A percentile compares a stretch with the other conserved stretches of the same genome.
phyloP scores from a whole-genome alignment of 2,329 filamentous ascomycete species.

The Diaporthe sp. region DNA sequence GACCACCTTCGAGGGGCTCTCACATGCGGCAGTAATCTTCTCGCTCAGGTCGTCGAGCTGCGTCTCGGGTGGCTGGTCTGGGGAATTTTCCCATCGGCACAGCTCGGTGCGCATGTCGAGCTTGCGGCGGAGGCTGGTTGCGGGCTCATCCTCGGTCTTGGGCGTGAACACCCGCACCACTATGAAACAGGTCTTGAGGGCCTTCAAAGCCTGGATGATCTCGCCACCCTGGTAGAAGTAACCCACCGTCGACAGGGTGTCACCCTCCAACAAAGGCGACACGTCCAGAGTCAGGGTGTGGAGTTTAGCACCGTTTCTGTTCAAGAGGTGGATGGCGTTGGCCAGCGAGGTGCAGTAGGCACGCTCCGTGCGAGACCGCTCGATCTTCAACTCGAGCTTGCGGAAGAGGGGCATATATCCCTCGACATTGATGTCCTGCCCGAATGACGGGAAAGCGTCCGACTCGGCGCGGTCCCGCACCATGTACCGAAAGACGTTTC shows the following conservation, averaged over 20 bases:
- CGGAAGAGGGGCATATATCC: constrained; percentile 58
- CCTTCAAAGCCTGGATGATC: constrained; percentile 39
- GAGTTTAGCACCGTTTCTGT: constrained; percentile 46
- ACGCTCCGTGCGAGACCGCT: constrained; percentile 54
- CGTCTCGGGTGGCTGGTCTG: neutral
- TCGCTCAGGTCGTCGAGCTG: constrained; percentile 41
- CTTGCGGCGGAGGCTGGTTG: constrained; percentile 43
- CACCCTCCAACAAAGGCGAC: constrained; percentile 38
- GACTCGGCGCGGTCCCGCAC: constrained; percentile 54
- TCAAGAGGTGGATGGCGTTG: constrained; percentile 38
- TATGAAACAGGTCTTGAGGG: constrained; percentile 43
- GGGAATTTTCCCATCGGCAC: neutral
- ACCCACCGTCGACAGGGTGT: neutral
- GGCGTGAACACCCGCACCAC: constrained; percentile 43
- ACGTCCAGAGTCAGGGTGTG: constrained; percentile 60
- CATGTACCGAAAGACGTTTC: constrained; percentile 62
- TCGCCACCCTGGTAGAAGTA: constrained; percentile 32
- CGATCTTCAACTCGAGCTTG: constrained; percentile 57
- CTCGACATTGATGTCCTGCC: constrained; percentile 49
- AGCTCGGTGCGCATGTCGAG: constrained; percentile 36
- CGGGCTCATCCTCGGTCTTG: constrained; percentile 47
- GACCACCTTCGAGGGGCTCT: constrained; percentile 42
- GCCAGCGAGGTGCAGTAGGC: constrained; percentile 44
- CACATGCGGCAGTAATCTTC: constrained; percentile 45
- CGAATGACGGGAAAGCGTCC: constrained; percentile 30